Base-by-base conservation (phyloP, 768 basidiomycete genomes). In the Crucibulum laeve region DNA sequence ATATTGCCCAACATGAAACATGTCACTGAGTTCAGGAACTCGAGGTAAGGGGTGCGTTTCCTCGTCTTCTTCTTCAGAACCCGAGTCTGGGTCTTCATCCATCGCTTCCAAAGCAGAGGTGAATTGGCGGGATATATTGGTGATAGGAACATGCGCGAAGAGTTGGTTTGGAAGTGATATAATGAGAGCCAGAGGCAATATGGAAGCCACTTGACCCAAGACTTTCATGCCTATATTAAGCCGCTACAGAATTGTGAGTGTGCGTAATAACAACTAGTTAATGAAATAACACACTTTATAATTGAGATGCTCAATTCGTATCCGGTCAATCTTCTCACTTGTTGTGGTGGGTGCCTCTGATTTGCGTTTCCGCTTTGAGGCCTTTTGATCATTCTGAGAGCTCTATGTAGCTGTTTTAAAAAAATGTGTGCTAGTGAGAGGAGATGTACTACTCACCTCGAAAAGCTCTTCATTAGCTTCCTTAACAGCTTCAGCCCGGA, bases 161-260 rank as follows among this genome's bases (percentile, higher is more conserved):
- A 99, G 80, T 64, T 97, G 94, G 54, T 94, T 90, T 14, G 96
- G 95, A n/a, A 99, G 74, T 14, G 95, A 97, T 22, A 98, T 71
- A 45, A 98, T 77, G 46, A 99, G 76, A 35, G 91, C 87, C 25
- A 99, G 80, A 8, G 94, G 89, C 48, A 91, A 81, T 41, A 98
- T 77, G 21, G 86, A 77, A 52, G 90, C 75, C 40, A 99, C 77
- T 66, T 92, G 87, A n/a, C 83, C 85, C 25, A 98, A 69, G 17
- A 97, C 75, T 58, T 84, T 91, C 77, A 91, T 93, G 26, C 93
- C 94, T 25, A 82, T 68, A 34, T 72, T 65, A 10, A 96, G 68
- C 52, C 91, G 81, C 91, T 94, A 54, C 19, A 14, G 2, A 30
- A 44, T 25, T 35, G 28, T 54, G n/a, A 49, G 35, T 19, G 32